Conservation (phyloP, 2,329 filamentous ascomycete genomes). For the Alternaria sp. region DNA sequence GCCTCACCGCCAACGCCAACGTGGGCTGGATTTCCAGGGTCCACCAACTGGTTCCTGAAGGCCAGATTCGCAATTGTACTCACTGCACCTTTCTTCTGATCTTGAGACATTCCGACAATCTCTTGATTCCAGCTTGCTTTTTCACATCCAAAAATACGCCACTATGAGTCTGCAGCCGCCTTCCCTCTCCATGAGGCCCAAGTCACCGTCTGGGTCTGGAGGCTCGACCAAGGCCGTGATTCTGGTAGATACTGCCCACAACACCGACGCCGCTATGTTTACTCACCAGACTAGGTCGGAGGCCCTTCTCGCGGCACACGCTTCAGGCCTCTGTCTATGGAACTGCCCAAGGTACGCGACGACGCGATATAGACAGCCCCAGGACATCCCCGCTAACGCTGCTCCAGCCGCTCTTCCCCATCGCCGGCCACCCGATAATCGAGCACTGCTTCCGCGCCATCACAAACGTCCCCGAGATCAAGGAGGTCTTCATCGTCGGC, state of each 20-base stretch:
- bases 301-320: slow-evolving; percentile 94
- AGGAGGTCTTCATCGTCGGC: slow-evolving; percentile 96
- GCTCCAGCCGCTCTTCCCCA: slow-evolving; percentile 88
- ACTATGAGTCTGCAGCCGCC: slow-evolving; percentile 48
- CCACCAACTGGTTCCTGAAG: slow-evolving; percentile 31
- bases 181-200: slow-evolving; percentile 44
- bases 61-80: slow-evolving; percentile 34
- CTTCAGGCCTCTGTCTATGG: slow-evolving; percentile 92
- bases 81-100: slow-evolving; percentile 15
- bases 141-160: slow-evolving; percentile 1
- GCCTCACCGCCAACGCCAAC: slow-evolving; percentile 29
- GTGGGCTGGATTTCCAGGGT: slow-evolving; percentile 31
- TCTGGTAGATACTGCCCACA: slow-evolving; percentile 66
- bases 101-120: not conserved
- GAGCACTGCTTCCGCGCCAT: slow-evolving; percentile 95
- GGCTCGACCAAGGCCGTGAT: slow-evolving; percentile 89
- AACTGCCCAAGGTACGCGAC: slow-evolving; percentile 82
- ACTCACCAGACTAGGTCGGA: slow-evolving; percentile 71
- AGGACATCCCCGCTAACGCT: slow-evolving; percentile 25
- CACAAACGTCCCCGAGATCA: slow-evolving; percentile 87
- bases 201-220: slow-evolving; percentile 38
- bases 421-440: slow-evolving; percentile 97
- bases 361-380: slow-evolving; percentile 6
- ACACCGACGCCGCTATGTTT: slow-evolving; percentile 7
- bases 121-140: not conserved